phyloP scores from a whole-genome alignment of 2,329 filamentous ascomycete genomes.

The Diaporthe nobilis region DNA sequence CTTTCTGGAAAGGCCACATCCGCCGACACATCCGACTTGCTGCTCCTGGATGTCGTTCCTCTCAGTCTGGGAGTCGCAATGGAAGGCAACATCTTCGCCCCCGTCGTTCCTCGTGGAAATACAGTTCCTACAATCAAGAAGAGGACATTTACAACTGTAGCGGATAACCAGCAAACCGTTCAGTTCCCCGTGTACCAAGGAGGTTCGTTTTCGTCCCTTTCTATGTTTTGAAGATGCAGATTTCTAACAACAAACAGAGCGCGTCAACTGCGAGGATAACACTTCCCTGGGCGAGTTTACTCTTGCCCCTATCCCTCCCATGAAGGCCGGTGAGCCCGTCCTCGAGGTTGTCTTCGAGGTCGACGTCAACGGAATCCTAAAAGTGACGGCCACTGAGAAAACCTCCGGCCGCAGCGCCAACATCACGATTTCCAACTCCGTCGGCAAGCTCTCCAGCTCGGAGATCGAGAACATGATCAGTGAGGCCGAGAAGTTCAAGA shows the following conservation, averaged over 20 bases:
- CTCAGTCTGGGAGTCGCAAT: slow-evolving; percentile 98
- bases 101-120: neutral
- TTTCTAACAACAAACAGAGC: no score
- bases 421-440: slow-evolving; percentile 99
- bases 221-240: no score
- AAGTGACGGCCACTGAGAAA: slow-evolving; percentile 99
- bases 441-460: slow-evolving; percentile 93
- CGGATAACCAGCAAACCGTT: no score
- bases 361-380: slow-evolving; percentile 99
- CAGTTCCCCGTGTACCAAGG: no score
- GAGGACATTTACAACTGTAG: no score
- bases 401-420: slow-evolving; percentile 97
- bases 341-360: slow-evolving; percentile 99
- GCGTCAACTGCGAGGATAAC: slow-evolving; percentile 73
- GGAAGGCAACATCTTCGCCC: slow-evolving; percentile 70
- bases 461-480: slow-evolving; percentile 99
- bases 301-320: slow-evolving; percentile 85
- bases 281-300: slow-evolving; percentile 98
- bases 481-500: slow-evolving; percentile 99
- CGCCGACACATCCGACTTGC: slow-evolving; percentile 92
- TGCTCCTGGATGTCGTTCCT: slow-evolving; percentile 95
- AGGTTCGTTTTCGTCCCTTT: no score
- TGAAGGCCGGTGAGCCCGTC: slow-evolving; percentile 95
- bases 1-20: slow-evolving; percentile 98
- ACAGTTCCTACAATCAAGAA: neutral